Base-by-base conservation (phyloP, 768 basidiomycete species). In the Amanita inopinata region DNA sequence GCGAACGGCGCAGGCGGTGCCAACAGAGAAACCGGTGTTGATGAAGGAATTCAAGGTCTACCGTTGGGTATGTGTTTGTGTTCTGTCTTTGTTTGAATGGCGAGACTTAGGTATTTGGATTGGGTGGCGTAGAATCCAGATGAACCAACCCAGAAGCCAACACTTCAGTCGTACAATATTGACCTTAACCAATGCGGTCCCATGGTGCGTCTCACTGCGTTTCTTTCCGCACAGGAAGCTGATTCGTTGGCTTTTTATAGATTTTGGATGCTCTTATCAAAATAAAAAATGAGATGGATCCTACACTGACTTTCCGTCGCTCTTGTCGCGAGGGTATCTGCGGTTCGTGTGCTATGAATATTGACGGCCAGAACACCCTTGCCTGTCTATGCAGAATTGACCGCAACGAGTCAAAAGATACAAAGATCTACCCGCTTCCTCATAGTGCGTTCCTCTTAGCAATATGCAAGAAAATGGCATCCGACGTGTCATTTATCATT, bases 261-360 rank as follows among this genome's bases (percentile, higher is more conserved):
- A 62, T 92, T 40, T 80, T 93, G 43, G 90, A 94, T 54, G 90
- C 88, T 2, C 78, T 93, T 53, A 96, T 97, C 67, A 97, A 98
- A 68, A 97, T 99, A 60, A 99, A 99, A 78, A 97, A 96, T 63
- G 94, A 98, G 62, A 57, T 94, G 20, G 96, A 98, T 67, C 87
- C 94, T 2, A 98, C 94, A 1, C 73, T 99, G 23, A 97, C 94
- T 4, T 98, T 99, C 73, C 80, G 96, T 31, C 76, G 91, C 31
- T 88, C 84, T 14, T 94, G 90, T 69, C 66, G 90, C 43, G 90
- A 93, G 67, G 91, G 94, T 44, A 98, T 99, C 53, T 99, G 94
- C 56, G 94, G 94, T 28, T 92, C 89, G 4, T 98, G 94, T 60
- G 93, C 94, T 40, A 96, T 99, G 93, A 99, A 99, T 71, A 86